phyloP scores from a whole-genome alignment of 2,329 filamentous ascomycete genomes.

The Pseudogymnoascus sp. region DNA sequence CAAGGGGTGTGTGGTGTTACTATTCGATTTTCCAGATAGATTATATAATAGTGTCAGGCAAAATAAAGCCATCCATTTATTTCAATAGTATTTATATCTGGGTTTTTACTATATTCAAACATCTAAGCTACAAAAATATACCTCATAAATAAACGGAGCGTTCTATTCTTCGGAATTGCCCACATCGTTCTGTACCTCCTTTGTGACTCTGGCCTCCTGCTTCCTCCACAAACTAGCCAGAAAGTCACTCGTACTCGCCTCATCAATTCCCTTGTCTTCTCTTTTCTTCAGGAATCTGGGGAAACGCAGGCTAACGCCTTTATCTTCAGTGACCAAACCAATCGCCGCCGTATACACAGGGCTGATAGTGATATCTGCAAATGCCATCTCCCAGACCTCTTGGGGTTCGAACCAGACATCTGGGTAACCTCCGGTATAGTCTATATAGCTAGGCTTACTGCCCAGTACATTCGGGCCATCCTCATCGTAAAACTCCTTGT shows the following conservation, averaged over 20 bases:
- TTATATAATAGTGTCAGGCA: no score
- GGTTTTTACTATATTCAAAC: background rate
- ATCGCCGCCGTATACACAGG: slow-evolving; percentile 90
- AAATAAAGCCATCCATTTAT: no score
- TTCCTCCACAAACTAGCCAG: slow-evolving; percentile 74
- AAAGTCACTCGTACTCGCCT: slow-evolving; percentile 78
- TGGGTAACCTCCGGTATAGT: slow-evolving; percentile 66
- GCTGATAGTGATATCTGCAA: slow-evolving; percentile 88
- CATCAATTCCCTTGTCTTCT: slow-evolving; percentile 86
- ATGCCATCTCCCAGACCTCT: slow-evolving; percentile 96
- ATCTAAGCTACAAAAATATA: background rate
- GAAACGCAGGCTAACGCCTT: slow-evolving; percentile 81
- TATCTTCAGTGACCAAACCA: slow-evolving; percentile 75
- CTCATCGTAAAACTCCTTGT: slow-evolving; percentile 66
- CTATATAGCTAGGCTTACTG: slow-evolving; percentile 65
- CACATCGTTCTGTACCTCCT: background rate
- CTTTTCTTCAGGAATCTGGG: slow-evolving; percentile 80
- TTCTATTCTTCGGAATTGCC: slow-evolving; percentile 6
- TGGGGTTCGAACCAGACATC: slow-evolving; percentile 96
- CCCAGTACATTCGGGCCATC: slow-evolving; percentile 35
- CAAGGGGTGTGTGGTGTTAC: background rate
- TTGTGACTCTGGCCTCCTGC: slow-evolving; percentile 43
- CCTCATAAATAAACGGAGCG: no score
- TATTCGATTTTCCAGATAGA: background rate
- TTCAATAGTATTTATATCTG: background rate